Conservation (phyloP, 495 filamentous ascomycete genomes). For the Talaromyces liani region DNA sequence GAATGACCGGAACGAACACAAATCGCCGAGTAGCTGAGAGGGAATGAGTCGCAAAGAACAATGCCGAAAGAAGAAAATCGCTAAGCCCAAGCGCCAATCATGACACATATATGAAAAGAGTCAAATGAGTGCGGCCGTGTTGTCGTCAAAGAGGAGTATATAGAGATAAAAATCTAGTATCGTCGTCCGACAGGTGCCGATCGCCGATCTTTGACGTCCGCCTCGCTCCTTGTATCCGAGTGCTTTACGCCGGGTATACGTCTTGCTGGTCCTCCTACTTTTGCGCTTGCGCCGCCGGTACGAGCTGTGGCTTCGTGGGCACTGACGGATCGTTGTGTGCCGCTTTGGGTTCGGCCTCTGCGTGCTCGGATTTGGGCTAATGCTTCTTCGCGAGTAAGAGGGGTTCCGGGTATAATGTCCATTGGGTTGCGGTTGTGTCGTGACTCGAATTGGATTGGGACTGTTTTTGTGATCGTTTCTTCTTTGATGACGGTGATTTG, state of each 20-base stretch:
- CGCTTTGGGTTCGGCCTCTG: constrained; percentile 38
- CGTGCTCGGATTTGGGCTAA: constrained; percentile 44
- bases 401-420: constrained; percentile 27
- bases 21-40: not conserved
- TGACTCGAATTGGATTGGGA: constrained; percentile 24
- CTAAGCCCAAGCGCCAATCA: not conserved
- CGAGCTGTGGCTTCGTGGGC: constrained; percentile 28
- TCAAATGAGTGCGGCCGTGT: not conserved
- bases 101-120: not conserved
- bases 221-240: constrained; percentile 21
- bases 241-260: constrained; percentile 31
- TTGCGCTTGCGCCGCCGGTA: constrained; percentile 12
- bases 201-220: constrained; percentile 24
- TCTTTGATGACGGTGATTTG: constrained; percentile 6
- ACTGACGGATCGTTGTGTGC: constrained; percentile 34
- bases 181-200: constrained; percentile 32
- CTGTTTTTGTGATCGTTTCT: constrained; percentile 22
- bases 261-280: constrained; percentile 15
- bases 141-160: not conserved
- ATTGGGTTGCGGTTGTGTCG: constrained; percentile 12
- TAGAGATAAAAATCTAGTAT: constrained; percentile 9
- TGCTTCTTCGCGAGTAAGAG: constrained; percentile 43
- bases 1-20: constrained; percentile 4
- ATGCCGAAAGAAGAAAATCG: not conserved
- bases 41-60: not conserved